A percentile compares a stretch with the other conserved stretches of the same genome.
phyloP scores from a whole-genome alignment of 1,284 basidiomycete species.

The Rhodotorula sp. region DNA sequence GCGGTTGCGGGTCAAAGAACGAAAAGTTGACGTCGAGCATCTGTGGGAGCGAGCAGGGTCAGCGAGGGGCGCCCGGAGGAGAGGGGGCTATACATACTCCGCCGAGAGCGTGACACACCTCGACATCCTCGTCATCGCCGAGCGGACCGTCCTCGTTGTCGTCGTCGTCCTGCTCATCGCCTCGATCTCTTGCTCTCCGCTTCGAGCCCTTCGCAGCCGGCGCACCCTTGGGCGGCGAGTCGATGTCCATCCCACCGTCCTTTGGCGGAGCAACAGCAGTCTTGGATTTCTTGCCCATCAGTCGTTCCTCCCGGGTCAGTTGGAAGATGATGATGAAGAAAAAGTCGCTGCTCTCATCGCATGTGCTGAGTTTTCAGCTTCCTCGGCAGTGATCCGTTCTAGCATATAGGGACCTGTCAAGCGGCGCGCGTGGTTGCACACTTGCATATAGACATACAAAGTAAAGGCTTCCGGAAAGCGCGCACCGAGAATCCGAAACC shows the following conservation, averaged over 20 bases:
- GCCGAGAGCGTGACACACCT: not conserved
- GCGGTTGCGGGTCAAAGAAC: slow-evolving; percentile 78
- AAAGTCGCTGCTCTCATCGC: not conserved
- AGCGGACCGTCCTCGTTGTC: slow-evolving; percentile 2
- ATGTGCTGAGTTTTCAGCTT: too few species aligned
- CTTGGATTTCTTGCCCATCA: not conserved
- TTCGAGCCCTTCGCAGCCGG: not conserved
- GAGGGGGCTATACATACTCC: too few species aligned
- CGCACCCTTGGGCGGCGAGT: not conserved
- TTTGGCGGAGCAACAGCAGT: not conserved
- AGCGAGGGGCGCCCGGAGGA: not conserved
- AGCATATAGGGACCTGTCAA: too few species aligned
- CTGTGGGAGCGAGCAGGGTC: slow-evolving; percentile 11
- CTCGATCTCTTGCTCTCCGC: not conserved
- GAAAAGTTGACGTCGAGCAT: slow-evolving; percentile 85
- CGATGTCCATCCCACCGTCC: not conserved
- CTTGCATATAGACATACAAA: too few species aligned
- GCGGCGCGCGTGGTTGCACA: too few species aligned
- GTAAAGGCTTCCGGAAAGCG: too few species aligned
- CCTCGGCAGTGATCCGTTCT: too few species aligned
- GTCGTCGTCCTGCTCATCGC: slow-evolving; percentile 7
- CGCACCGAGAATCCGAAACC: too few species aligned
- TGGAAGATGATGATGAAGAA: not conserved
- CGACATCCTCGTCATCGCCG: slow-evolving; percentile 8
- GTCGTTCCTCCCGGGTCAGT: not conserved